Evolutionary conservation across 2,329 filamentous ascomycete species (phyloP).

Genomic region (Aureobasidium melanogenum): DNA sequence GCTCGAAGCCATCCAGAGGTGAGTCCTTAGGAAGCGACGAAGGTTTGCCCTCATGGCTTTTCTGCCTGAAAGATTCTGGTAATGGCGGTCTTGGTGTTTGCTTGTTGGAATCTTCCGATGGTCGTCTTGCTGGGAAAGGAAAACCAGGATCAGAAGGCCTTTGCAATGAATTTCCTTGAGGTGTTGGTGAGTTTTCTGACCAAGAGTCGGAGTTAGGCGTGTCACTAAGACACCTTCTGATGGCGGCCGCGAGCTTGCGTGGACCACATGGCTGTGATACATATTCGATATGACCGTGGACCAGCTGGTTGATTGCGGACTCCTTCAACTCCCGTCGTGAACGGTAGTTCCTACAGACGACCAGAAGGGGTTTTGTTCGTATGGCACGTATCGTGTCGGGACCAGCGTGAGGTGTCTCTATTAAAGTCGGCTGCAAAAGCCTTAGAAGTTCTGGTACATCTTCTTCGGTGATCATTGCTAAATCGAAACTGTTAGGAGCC

Average conservation of each 20-base stretch:
- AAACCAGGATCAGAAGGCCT: neutral
- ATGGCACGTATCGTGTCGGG: neutral
- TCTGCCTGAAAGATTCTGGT: neutral
- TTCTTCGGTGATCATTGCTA: neutral
- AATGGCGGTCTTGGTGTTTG: neutral
- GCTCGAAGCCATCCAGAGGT: neutral
- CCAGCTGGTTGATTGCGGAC: conserved; percentile 4
- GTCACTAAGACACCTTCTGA: conserved; percentile 3
- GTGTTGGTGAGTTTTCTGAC: neutral
- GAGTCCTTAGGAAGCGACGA: conserved; percentile 1
- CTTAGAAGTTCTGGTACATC: neutral
- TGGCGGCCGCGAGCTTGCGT: conserved; percentile 1
- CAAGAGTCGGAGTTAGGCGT: neutral
- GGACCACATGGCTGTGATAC: conserved; percentile 13
- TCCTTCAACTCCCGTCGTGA: neutral
- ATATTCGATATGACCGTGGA: conserved; percentile 6
- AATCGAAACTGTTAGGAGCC: neutral
- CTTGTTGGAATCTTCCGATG: neutral
- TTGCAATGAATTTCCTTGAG: neutral
- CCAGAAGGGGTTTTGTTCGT: conserved; percentile 6
- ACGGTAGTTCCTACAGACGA: conserved; percentile 8
- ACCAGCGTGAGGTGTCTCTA: neutral
- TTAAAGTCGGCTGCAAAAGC: neutral
- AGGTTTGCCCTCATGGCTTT: neutral
- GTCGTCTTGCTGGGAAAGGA: neutral